These are phyloP conservation scores for Solanum lycopersicoides DNA, from an alignment of 257 asterid genomes.

Conservation along the genomic window DNA sequence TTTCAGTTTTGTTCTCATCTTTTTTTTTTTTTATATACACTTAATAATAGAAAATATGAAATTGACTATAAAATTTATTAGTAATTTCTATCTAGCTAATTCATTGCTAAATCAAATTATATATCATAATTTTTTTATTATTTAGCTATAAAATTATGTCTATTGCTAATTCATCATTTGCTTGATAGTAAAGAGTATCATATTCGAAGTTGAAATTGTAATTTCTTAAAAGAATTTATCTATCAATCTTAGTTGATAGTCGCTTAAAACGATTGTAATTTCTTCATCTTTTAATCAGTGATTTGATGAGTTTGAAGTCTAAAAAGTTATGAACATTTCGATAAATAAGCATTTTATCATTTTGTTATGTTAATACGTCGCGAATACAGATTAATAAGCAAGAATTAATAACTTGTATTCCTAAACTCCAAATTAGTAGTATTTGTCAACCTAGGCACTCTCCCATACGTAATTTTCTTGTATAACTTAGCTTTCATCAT, in stretches of 20 bases:
- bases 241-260: background rate
- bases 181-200: background rate
- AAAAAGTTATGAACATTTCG: background rate
- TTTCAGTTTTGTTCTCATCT: background rate
- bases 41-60: too few species aligned
- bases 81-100: too few species aligned
- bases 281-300: background rate
- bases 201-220: too few species aligned
- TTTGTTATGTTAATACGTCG: background rate
- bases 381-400: background rate
- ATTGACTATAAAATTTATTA: too few species aligned
- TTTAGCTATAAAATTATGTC: too few species aligned
- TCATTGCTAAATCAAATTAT: too few species aligned
- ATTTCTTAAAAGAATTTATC: background rate
- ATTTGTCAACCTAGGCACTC: background rate
- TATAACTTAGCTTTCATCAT: background rate
- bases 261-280: background rate
- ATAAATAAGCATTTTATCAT: too few species aligned
- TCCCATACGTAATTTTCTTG: background rate
- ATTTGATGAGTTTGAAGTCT: background rate
- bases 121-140: too few species aligned
- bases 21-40: background rate
- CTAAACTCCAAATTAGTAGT: background rate
- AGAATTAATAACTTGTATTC: background rate
- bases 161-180: too few species aligned